phyloP scores from a whole-genome alignment of 208 protist genomes.

The Phytomonas sp. region DNA sequence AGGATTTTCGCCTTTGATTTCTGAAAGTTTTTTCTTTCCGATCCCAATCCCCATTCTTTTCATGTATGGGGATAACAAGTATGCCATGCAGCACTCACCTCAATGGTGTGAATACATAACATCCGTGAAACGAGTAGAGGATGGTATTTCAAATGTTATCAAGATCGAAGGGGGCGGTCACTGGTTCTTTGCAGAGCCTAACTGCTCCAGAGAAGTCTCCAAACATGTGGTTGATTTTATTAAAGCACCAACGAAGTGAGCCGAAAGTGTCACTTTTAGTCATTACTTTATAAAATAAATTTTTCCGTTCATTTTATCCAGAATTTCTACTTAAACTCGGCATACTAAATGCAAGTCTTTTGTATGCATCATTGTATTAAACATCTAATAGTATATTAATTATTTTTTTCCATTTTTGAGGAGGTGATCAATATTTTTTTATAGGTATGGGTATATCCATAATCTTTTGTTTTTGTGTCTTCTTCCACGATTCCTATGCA shows the following conservation, averaged over 20 bases:
- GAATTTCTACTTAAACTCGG: too few species aligned
- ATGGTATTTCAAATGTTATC: constrained; percentile 65
- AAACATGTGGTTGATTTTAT: constrained; percentile 43
- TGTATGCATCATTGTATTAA: constrained; percentile 4
- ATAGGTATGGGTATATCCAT: not conserved
- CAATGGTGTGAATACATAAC: constrained; percentile 58
- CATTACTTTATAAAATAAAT: not conserved
- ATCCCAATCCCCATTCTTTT: constrained; percentile 51
- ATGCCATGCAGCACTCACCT: constrained; percentile 39
- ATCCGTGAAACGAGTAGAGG: constrained; percentile 28
- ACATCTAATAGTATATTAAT: constrained; percentile 7
- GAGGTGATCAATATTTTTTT: not conserved
- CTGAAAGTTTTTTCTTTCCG: constrained; percentile 51
- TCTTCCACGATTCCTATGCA: not conserved
- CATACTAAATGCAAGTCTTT: too few species aligned
- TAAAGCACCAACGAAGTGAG: constrained; percentile 11
- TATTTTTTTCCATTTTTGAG: constrained; percentile 5
- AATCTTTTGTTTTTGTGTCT: not conserved
- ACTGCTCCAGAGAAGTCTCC: constrained; percentile 36
- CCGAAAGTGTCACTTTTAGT: not conserved
- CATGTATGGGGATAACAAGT: constrained; percentile 59
- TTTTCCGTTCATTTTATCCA: too few species aligned
- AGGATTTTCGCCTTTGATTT: constrained; percentile 27
- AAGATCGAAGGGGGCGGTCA: constrained; percentile 52
- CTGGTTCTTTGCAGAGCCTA: constrained; percentile 72